Evolutionary conservation across 371 early-diverging fungal genomes (phyloP), one percentile per base, ranked within the genome.

Genomic region (Capillidium heterosporum): DNA sequence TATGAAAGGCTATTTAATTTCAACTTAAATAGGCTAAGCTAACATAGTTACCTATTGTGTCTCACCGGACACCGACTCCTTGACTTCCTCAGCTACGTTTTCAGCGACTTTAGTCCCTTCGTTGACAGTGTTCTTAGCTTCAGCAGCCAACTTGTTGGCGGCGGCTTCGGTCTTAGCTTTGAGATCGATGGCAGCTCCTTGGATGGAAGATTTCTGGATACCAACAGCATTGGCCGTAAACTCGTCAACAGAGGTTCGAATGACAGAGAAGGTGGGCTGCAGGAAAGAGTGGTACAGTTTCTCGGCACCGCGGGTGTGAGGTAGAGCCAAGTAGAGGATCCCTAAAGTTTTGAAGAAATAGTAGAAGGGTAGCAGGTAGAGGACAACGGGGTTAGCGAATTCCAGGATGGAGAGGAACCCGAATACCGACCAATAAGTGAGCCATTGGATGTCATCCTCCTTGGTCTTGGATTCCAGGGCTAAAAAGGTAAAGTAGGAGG

Each of bases 351-450:
- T 96, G 77, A 91, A 74, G 58, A 82, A 65, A 69, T 85, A 93
- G 75, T 92, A 96, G 72, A 94, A 86, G 50, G 92, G 90, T 65
- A 89, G 68, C 90, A 91, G 92, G 72, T 82, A 83, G 56, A 87
- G 69, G 19, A 92, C 53, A 53, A 81, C 56, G 56, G 87, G 85
- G 56, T 80, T 73, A 65, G 91, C 90, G 74, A 82, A 89, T 74
- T 92, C 93, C 56, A 80, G 40, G 42, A 86, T 68, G 61, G 82
- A 83, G 41, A 88, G 66, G 67, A 88, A 78, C 31, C 85, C 92
- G 67, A 83, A 88, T 13, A 94, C 89, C 24, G 78, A 77, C 74
- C 84, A 84, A 67, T 84, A 84, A 19, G 80, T 80, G 58, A 81
- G 68, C 93, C 94, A 93, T 68, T 91, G 92, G 41, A 71, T 80